A percentile compares a stretch with the other conserved stretches of the same genome.
phyloP scores from a whole-genome alignment of 1,284 basidiomycete species.

The Ceratobasidium sp. region DNA sequence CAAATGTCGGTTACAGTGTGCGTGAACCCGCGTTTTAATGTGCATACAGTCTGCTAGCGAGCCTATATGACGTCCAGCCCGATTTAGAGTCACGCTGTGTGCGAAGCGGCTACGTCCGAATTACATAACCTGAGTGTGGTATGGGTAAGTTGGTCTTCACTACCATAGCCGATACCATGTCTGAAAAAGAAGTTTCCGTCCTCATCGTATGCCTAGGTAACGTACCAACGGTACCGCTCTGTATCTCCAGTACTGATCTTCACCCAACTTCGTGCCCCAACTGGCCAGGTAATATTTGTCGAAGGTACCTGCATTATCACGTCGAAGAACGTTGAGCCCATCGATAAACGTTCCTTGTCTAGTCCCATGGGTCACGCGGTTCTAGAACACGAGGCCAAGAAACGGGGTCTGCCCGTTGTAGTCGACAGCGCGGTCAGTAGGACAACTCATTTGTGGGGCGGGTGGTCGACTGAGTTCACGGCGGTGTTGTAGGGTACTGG shows the following conservation, averaged over 20 bases:
- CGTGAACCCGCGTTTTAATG: not conserved
- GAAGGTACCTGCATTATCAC: slow-evolving; percentile 15
- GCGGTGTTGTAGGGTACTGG: slow-evolving; percentile 60
- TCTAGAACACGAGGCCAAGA: slow-evolving; percentile 45
- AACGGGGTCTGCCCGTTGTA: slow-evolving; percentile 40
- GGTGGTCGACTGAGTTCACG: not conserved
- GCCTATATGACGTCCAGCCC: not conserved
- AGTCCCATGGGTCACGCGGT: slow-evolving; percentile 45
- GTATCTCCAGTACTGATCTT: not conserved
- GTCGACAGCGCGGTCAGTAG: slow-evolving; percentile 46
- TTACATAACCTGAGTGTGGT: not conserved
- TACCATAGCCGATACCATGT: slow-evolving; percentile 2
- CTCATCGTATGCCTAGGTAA: slow-evolving; percentile 34
- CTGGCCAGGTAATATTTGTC: slow-evolving; percentile 29
- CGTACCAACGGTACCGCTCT: not conserved
- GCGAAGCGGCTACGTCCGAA: slow-evolving; percentile 3
- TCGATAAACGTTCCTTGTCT: not conserved
- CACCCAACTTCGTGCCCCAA: not conserved
- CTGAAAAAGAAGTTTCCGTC: slow-evolving; percentile 21
- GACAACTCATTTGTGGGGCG: not conserved
- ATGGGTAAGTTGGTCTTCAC: not conserved
- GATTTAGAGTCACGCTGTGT: not conserved
- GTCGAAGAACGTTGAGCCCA: not conserved
- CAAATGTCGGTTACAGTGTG: not conserved
- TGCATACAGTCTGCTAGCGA: not conserved